A percentile compares a stretch with the other conserved stretches of the same genome.
phyloP scores from a whole-genome alignment of 2,329 filamentous ascomycete genomes.

The Ceratocystis lukuohia region DNA sequence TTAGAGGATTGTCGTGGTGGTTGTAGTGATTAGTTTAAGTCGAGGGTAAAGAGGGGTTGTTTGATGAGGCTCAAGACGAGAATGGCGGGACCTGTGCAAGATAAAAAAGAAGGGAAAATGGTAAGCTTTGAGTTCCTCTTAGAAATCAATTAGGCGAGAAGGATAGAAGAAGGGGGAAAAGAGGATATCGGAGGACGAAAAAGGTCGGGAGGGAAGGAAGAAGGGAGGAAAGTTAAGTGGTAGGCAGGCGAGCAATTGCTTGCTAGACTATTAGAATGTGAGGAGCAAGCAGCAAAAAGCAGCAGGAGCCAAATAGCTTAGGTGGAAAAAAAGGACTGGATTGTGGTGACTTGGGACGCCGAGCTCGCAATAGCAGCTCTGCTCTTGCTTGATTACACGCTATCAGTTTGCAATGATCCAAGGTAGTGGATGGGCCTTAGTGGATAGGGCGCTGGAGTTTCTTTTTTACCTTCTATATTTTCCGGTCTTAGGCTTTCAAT shows the following conservation, averaged over 20 bases:
- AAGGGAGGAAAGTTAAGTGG: neutral
- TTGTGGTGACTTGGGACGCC: neutral
- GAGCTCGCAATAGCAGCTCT: constrained; percentile 1
- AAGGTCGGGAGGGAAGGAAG: constrained; percentile 9
- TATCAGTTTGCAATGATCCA: neutral
- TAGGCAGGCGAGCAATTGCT: neutral
- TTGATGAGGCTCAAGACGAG: constrained; percentile 11
- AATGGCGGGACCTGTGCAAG: constrained; percentile 15
- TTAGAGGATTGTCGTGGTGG: constrained; percentile 10
- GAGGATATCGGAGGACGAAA: constrained; percentile 12
- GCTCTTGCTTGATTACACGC: neutral
- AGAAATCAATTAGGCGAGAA: constrained; percentile 5
- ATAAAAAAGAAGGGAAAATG: constrained; percentile 16
- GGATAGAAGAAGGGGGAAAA: constrained; percentile 9
- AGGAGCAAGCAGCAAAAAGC: neutral
- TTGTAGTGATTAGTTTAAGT: neutral
- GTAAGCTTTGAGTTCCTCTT: constrained; percentile 7
- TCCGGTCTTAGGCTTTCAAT: neutral
- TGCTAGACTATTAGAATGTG: neutral
- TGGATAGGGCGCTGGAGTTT: neutral
- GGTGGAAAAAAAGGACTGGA: neutral
- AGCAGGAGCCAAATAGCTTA: neutral
- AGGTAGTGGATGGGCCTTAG: neutral
- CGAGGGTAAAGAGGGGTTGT: constrained; percentile 4
- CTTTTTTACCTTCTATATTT: neutral